These are phyloP conservation scores for Penstemon barbatus DNA, from an alignment of 257 asterid genomes.

Conservation along the genomic window DNA sequence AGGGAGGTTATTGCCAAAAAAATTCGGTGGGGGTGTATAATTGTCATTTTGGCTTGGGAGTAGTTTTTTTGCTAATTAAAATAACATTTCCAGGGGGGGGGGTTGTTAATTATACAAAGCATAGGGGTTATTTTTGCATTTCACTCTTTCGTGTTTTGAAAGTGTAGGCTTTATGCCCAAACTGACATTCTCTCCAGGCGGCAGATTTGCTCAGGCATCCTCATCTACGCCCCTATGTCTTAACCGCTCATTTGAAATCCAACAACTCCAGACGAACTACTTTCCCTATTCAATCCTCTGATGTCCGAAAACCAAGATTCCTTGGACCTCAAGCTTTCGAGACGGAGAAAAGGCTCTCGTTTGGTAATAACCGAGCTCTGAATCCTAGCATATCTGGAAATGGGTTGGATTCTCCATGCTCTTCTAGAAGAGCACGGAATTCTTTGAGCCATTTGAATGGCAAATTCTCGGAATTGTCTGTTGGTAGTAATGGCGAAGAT, in stretches of 20 bases:
- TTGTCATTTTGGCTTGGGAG: no score
- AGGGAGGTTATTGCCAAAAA: no score
- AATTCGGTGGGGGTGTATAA: no score
- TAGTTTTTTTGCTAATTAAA: no score
- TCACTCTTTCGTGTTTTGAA: no score
- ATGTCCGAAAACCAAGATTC: constrained; percentile 53
- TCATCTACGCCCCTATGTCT: constrained; percentile 71
- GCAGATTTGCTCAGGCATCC: constrained; percentile 82
- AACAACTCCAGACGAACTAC: constrained; percentile 64
- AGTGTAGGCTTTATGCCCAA: not conserved
- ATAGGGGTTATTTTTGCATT: no score
- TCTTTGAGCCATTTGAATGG: constrained; percentile 45
- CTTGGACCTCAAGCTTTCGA: constrained; percentile 46
- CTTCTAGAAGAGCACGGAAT: constrained; percentile 50
- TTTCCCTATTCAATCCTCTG: constrained; percentile 42
- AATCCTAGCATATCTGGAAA: constrained; percentile 93
- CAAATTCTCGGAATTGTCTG: constrained; percentile 45
- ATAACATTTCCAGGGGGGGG: no score
- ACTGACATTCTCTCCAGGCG: constrained; percentile 54
- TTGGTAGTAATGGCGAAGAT: constrained; percentile 48
- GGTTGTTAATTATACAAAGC: no score
- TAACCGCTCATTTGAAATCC: constrained; percentile 55
- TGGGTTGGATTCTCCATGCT: constrained; percentile 53
- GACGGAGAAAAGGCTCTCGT: constrained; percentile 63
- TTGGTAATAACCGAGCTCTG: constrained; percentile 80